A percentile compares a stretch with the other conserved stretches of the same genome.
Conservation (phyloP, 768 basidiomycete species). For the Mycena galopus region DNA sequence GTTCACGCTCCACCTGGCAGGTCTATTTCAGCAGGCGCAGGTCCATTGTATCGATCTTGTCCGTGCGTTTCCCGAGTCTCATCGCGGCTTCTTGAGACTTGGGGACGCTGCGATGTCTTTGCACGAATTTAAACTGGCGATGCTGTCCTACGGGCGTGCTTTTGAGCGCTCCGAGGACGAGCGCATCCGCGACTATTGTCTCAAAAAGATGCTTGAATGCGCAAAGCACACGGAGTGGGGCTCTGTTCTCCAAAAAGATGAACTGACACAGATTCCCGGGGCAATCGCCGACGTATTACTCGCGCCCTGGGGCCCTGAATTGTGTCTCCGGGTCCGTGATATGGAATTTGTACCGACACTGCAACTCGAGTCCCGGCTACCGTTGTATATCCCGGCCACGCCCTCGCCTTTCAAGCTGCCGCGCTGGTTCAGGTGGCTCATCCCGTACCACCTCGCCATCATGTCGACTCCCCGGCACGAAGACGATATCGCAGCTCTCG, state of each 20-base stretch:
- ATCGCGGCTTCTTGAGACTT: slow-evolving; percentile 64
- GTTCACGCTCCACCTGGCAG: slow-evolving; percentile 58
- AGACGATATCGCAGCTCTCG: slow-evolving; percentile 62
- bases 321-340: slow-evolving; percentile 52
- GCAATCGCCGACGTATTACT: slow-evolving; percentile 50
- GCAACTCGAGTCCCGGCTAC: slow-evolving; percentile 55
- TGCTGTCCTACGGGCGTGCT: slow-evolving; percentile 67
- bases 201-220: slow-evolving; percentile 60
- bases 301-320: slow-evolving; percentile 54
- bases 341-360: slow-evolving; percentile 52
- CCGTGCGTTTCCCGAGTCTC: slow-evolving; percentile 46
- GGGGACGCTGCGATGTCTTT: slow-evolving; percentile 57
- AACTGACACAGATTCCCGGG: slow-evolving; percentile 54
- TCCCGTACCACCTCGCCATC: slow-evolving; percentile 69
- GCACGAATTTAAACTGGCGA: slow-evolving; percentile 60
- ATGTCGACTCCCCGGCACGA: slow-evolving; percentile 70
- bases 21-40: slow-evolving; percentile 51
- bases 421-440: slow-evolving; percentile 73
- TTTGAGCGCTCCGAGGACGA: slow-evolving; percentile 54
- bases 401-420: slow-evolving; percentile 55
- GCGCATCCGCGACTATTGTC: slow-evolving; percentile 55
- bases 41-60: slow-evolving; percentile 50
- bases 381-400: slow-evolving; percentile 52
- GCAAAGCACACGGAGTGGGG: slow-evolving; percentile 68
- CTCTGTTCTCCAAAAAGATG: slow-evolving; percentile 55